Conservation (phyloP, 257 asterid genomes). For the Solanum chaucha region DNA sequence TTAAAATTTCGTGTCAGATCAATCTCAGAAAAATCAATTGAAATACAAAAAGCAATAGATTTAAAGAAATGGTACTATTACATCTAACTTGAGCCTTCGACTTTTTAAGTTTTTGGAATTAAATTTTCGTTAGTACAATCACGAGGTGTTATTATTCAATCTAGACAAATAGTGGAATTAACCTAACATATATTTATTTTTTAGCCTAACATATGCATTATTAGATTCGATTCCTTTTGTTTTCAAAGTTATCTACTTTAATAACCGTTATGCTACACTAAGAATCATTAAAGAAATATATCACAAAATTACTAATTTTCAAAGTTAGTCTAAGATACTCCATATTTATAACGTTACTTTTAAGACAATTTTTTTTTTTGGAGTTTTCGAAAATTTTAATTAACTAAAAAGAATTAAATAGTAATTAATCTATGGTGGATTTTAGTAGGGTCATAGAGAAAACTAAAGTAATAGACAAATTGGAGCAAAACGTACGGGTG, state of each 20-base stretch:
- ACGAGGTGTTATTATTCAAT: not conserved
- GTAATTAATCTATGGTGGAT: not conserved
- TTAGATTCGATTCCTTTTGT: not conserved
- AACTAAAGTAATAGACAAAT: not conserved
- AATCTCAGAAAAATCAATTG: too few relatives aligned
- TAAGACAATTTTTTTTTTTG: not conserved
- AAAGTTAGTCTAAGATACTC: not conserved
- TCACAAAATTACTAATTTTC: not conserved
- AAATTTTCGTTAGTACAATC: not conserved
- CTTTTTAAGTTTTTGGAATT: not conserved
- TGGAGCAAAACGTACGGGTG: not conserved
- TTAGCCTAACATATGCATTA: not conserved
- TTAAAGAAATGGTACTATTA: not conserved
- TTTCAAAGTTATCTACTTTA: not conserved
- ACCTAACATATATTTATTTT: not conserved
- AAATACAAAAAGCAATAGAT: too few relatives aligned
- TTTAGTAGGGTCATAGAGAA: not conserved
- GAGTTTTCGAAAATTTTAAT: not conserved
- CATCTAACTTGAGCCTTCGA: not conserved
- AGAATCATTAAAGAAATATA: not conserved
- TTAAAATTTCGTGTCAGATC: too few relatives aligned
- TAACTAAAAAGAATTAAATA: not conserved
- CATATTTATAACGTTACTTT: not conserved
- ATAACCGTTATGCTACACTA: not conserved
- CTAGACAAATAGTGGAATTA: not conserved